These are phyloP conservation scores for Talaromyces stipitatus DNA, from an alignment of 495 filamentous ascomycete species.

Conservation along the genomic window DNA sequence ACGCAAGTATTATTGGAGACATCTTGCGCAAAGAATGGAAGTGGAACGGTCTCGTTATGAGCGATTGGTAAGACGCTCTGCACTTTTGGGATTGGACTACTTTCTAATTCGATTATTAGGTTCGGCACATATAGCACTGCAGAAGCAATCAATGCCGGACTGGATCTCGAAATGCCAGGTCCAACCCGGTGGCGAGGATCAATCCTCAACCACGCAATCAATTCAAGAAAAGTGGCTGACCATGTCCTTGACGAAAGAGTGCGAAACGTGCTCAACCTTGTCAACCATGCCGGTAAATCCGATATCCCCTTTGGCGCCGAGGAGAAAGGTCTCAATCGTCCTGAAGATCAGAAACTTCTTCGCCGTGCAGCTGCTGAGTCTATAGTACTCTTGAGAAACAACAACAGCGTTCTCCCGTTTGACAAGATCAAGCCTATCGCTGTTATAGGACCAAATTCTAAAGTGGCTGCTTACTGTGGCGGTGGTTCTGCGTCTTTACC, in stretches of 20 bases:
- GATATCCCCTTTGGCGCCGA: constrained; percentile 52
- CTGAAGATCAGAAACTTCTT: constrained; percentile 59
- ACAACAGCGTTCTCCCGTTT: constrained; percentile 56
- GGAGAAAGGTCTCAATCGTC: constrained; percentile 56
- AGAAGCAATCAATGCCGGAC: constrained; percentile 58
- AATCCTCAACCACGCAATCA: constrained; percentile 49
- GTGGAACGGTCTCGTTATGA: constrained; percentile 63
- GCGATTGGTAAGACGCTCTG: constrained; percentile 55
- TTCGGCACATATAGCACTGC: constrained; percentile 62
- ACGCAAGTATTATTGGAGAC: constrained; percentile 51
- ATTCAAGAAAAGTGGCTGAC: constrained; percentile 49
- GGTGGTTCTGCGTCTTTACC: constrained; percentile 74
- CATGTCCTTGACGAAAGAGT: constrained; percentile 55
- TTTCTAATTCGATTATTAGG: constrained; percentile 11
- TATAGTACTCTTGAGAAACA: constrained; percentile 74
- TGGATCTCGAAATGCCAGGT: constrained; percentile 72
- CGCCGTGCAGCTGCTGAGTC: constrained; percentile 61
- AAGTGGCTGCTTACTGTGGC: constrained; percentile 67
- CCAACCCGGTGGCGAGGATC: constrained; percentile 58
- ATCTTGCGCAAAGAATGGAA: constrained; percentile 66
- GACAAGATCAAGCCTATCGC: constrained; percentile 56
- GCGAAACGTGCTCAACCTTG: constrained; percentile 53
- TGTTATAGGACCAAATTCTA: constrained; percentile 76
- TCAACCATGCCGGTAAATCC: constrained; percentile 54
- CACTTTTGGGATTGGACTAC: too few species aligned